phyloP scores from a whole-genome alignment of 108 stramenopile species.

The Nitzschia inconspicua region DNA sequence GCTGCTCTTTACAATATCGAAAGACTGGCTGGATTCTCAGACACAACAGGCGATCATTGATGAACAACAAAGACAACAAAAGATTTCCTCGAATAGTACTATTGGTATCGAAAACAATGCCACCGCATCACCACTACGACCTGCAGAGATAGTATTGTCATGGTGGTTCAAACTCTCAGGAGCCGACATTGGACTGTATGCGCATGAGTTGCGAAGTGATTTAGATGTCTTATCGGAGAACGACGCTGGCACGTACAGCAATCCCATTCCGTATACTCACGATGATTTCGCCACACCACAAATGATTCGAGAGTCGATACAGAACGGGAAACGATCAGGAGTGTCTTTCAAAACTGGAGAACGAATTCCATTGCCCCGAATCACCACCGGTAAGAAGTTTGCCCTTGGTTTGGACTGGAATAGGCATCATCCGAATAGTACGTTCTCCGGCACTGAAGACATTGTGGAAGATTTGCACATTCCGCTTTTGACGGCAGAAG shows the following conservation, averaged over 20 bases:
- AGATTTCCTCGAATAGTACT: not conserved
- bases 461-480: not conserved
- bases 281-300: constrained; percentile 12
- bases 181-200: not conserved
- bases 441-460: not conserved
- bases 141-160: constrained; percentile 1
- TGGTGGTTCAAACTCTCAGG: constrained; percentile 3
- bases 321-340: not conserved
- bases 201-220: constrained; percentile 8
- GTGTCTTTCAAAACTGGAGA: not conserved
- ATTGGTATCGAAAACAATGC: not conserved
- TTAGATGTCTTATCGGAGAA: not conserved
- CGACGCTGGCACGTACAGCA: constrained; percentile 21
- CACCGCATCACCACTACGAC: not conserved
- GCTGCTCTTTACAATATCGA: not conserved
- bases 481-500: not conserved
- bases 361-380: not conserved
- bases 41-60: not conserved
- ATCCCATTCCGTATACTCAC: constrained; percentile 5
- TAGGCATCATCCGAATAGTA: not conserved
- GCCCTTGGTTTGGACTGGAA: constrained; percentile 3
- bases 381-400: not conserved
- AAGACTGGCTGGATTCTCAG: not conserved
- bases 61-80: not conserved
- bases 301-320: constrained; percentile 4